Conservation (phyloP, 345 rosid genomes). For the Aquilaria malaccensis region DNA sequence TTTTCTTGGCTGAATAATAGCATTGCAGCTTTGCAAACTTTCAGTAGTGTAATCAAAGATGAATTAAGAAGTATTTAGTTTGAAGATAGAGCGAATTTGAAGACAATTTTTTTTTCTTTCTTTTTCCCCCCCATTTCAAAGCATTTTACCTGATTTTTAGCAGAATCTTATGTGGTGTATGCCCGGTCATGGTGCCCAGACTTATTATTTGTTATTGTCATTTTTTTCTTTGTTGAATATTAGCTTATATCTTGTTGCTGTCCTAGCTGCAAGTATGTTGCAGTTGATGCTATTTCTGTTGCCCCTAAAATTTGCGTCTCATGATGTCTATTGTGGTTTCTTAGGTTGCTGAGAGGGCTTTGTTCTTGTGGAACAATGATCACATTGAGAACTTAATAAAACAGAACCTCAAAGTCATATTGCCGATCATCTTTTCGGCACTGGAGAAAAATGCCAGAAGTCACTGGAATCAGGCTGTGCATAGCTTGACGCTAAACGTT, state of each 20-base stretch:
- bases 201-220: background rate
- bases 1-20: too few species aligned
- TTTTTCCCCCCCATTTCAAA: too few species aligned
- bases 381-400: constrained; percentile 58
- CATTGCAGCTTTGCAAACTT: too few species aligned
- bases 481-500: constrained; percentile 49
- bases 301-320: background rate
- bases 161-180: too few species aligned
- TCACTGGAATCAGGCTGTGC: constrained; percentile 72
- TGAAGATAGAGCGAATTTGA: too few species aligned
- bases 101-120: too few species aligned
- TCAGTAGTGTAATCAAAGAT: too few species aligned
- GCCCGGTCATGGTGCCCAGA: background rate
- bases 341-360: constrained; percentile 77
- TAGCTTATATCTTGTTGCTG: background rate
- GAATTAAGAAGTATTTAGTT: too few species aligned
- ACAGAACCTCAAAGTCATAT: constrained; percentile 44
- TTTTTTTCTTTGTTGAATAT: background rate
- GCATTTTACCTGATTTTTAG: too few species aligned
- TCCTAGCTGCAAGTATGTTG: background rate
- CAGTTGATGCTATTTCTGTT: background rate
- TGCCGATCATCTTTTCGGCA: constrained; percentile 57
- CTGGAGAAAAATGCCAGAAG: constrained; percentile 44
- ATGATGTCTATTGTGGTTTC: constrained; percentile 8
- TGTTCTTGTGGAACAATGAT: constrained; percentile 71